Evolutionary conservation across 805 yeast species (phyloP), one percentile per base, ranked within the genome.

Genomic region (Yamadazyma phyllophila): DNA sequence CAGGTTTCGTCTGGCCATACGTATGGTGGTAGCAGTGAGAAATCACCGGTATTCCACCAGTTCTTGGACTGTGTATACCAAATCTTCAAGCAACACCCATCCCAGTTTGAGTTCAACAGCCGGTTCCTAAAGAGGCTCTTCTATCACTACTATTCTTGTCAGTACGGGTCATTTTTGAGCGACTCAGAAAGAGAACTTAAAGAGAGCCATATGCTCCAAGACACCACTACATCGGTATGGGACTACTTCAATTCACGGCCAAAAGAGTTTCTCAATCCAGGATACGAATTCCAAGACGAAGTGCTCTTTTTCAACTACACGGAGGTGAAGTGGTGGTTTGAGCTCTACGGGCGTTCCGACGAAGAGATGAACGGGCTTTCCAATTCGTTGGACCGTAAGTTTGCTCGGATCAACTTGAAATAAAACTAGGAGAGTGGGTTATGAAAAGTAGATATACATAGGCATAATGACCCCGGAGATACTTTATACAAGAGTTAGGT

Each of bases 1-100:
- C 24, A 29, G 11, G 44, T 31, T 10, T 42, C 40, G 6, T 39
- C 45, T 2, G 14, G 34, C 24, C 48, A 44, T 4, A 50, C 61
- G 0, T 71, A 71, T 48, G 45, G 55, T 8, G 76, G 73, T 10
- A 67, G 71, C 47, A 63, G 51, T 43, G 76, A 71, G 36, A 61
- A 63, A 51, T 86, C 96, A 10, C 99, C 99, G 0, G 80, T 91
- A 1, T 92, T 94, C 66, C 97, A 90, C 56, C 99, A 94, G 60
- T 94, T 91, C 65, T 65, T 94, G 38, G 99, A 94, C 58, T 83
- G 94, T 52, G 85, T 89, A 1, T 90, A 84, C 61, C 99, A 94
- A 60, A 60, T 92, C 14, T 62, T 77, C 42, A 63, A 81, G 7
- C 96, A 89, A 59, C 74, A 79, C 53, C 96, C 96, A 0, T 57